These are phyloP conservation scores for Solanum raphanifolium DNA, from an alignment of 257 asterid species.

Conservation along the genomic window DNA sequence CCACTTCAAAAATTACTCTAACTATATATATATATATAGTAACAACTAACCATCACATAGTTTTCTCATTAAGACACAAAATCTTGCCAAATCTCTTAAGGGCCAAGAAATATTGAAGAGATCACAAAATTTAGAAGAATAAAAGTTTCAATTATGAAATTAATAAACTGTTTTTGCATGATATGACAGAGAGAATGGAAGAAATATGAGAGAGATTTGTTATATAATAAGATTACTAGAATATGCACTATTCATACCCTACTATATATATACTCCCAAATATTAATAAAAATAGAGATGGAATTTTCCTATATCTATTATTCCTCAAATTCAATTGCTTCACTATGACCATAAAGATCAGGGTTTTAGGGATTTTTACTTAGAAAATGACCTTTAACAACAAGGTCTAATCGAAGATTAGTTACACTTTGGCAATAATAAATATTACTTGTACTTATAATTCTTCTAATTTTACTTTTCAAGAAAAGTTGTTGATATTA, in stretches of 20 bases:
- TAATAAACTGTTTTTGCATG: conserved; percentile 18
- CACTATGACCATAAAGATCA: background rate
- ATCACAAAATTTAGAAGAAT: conserved; percentile 3
- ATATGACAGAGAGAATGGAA: conserved; percentile 37
- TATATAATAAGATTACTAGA: background rate
- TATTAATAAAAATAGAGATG: background rate
- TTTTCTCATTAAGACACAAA: conserved; percentile 23
- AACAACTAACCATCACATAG: conserved; percentile 6
- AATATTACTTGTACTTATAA: background rate
- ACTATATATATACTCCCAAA: background rate
- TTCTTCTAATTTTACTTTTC: no score
- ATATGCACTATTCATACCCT: background rate
- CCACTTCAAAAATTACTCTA: background rate
- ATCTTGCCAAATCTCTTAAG: conserved; percentile 28
- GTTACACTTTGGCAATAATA: background rate
- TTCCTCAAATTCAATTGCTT: background rate
- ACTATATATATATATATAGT: background rate
- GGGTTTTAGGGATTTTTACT: background rate
- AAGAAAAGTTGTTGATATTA: background rate
- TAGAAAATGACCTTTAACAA: background rate
- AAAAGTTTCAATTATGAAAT: conserved; percentile 8
- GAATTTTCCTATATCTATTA: background rate
- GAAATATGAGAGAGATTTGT: background rate
- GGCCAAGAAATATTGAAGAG: conserved; percentile 15
- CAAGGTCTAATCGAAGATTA: background rate